phyloP scores from a whole-genome alignment of 176 grass and related monocot species.

The Pharus latifolius region DNA sequence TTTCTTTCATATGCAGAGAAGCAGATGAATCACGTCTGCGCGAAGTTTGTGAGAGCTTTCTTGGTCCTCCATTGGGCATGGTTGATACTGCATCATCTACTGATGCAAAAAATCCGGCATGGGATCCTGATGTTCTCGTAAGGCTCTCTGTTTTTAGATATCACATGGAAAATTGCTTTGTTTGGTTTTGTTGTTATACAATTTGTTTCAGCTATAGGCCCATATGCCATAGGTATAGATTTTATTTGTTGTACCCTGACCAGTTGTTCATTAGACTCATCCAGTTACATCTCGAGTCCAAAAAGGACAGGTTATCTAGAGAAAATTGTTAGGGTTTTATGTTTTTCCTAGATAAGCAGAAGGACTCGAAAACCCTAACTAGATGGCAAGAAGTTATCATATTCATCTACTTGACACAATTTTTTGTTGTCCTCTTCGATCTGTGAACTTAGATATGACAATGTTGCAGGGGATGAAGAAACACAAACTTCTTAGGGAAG shows the following conservation, averaged over 20 bases:
- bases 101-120: constrained; percentile 37
- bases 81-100: constrained; percentile 19
- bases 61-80: constrained; percentile 64
- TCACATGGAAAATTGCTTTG: background rate
- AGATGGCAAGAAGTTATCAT: background rate
- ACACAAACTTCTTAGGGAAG: constrained; percentile 74
- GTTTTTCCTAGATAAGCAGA: background rate
- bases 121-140: constrained; percentile 90
- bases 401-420: background rate
- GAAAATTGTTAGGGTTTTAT: background rate
- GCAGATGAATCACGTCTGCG: constrained; percentile 75
- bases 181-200: background rate
- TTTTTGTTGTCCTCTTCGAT: background rate
- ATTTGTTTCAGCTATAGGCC: no score
- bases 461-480: constrained; percentile 85
- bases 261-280: background rate
- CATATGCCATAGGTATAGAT: background rate
- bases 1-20: constrained; percentile 52
- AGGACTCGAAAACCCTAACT: background rate
- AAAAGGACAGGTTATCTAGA: background rate
- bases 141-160: constrained; percentile 15
- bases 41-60: constrained; percentile 87
- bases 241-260: background rate
- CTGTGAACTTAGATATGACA: background rate
- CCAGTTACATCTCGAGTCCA: background rate